A percentile compares a stretch with the other conserved stretches of the same genome.
phyloP scores from a whole-genome alignment of 805 yeast genomes.

The Starmera amethionina region DNA sequence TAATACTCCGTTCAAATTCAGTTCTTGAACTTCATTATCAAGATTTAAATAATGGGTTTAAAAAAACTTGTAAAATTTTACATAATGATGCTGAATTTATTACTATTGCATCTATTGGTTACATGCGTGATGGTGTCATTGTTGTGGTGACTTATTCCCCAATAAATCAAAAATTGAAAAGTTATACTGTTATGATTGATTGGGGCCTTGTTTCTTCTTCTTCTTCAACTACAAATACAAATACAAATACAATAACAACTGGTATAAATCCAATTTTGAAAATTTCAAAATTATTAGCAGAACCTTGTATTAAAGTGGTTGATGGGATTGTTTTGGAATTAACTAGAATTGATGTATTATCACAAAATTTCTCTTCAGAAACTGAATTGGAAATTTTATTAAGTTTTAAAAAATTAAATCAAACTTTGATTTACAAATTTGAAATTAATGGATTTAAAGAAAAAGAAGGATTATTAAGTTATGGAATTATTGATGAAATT shows the following conservation, averaged over 20 bases:
- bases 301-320: slow-evolving; percentile 13
- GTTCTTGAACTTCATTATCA: slow-evolving; percentile 51
- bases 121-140: slow-evolving; percentile 35
- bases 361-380: slow-evolving; percentile 33
- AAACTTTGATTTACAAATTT: slow-evolving; percentile 13
- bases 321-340: slow-evolving; percentile 21
- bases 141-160: slow-evolving; percentile 33
- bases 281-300: slow-evolving; percentile 21
- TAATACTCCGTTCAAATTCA: slow-evolving; percentile 58
- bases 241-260: slow-evolving; percentile 23
- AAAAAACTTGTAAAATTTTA: slow-evolving; percentile 24
- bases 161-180: slow-evolving; percentile 24
- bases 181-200: slow-evolving; percentile 34
- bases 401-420: slow-evolving; percentile 20
- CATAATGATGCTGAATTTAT: slow-evolving; percentile 20
- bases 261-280: slow-evolving; percentile 31
- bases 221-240: slow-evolving; percentile 30
- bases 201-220: slow-evolving; percentile 33
- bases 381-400: slow-evolving; percentile 38
- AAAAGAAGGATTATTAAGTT: not conserved
- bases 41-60: slow-evolving; percentile 46
- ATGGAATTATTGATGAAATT: slow-evolving; percentile 12
- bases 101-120: slow-evolving; percentile 40
- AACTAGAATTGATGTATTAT: slow-evolving; percentile 30
- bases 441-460: slow-evolving; percentile 8